Evolutionary conservation across 148 eudicot species (phyloP).

Genomic region (Limonium bicolor): DNA sequence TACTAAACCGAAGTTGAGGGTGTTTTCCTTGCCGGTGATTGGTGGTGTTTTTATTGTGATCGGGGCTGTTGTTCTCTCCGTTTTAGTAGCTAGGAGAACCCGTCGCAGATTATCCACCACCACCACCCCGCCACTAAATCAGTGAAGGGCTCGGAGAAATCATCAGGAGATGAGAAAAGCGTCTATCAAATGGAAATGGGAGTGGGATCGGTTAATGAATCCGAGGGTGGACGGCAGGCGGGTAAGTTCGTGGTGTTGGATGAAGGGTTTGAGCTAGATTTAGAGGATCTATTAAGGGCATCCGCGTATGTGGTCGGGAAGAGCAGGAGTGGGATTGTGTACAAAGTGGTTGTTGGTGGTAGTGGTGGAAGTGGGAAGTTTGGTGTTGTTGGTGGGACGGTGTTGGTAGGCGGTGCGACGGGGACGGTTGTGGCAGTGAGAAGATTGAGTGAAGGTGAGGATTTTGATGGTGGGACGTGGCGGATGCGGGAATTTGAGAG

Average conservation of each 20-base stretch:
- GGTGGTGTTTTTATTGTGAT: conserved; percentile 32
- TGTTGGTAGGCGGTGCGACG: background rate
- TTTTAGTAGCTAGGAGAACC: conserved; percentile 39
- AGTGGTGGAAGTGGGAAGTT: conserved; percentile 46
- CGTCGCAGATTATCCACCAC: conserved; percentile 6
- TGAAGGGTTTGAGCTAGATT: conserved; percentile 65
- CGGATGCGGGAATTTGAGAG: conserved; percentile 65
- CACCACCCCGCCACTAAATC: conserved; percentile 15
- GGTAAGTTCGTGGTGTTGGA: conserved; percentile 76
- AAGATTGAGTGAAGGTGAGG: conserved; percentile 71
- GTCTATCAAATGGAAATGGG: conserved; percentile 12
- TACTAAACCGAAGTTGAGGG: too few species aligned
- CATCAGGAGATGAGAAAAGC: conserved; percentile 7
- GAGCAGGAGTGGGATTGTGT: conserved; percentile 84
- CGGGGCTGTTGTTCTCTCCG: conserved; percentile 24
- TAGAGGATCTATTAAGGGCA: conserved; percentile 96
- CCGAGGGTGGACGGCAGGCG: conserved; percentile 66
- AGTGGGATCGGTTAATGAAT: conserved; percentile 6
- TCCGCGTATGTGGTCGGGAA: conserved; percentile 94
- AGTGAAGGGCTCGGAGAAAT: conserved; percentile 25
- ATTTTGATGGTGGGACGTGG: conserved; percentile 42
- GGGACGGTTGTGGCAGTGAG: conserved; percentile 54
- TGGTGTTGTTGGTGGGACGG: conserved; percentile 14
- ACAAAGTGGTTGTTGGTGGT: conserved; percentile 50
- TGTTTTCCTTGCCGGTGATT: conserved; percentile 25